These are phyloP conservation scores for Mytilinidion resinicola DNA, from an alignment of 495 filamentous ascomycete species.

Conservation along the genomic window DNA sequence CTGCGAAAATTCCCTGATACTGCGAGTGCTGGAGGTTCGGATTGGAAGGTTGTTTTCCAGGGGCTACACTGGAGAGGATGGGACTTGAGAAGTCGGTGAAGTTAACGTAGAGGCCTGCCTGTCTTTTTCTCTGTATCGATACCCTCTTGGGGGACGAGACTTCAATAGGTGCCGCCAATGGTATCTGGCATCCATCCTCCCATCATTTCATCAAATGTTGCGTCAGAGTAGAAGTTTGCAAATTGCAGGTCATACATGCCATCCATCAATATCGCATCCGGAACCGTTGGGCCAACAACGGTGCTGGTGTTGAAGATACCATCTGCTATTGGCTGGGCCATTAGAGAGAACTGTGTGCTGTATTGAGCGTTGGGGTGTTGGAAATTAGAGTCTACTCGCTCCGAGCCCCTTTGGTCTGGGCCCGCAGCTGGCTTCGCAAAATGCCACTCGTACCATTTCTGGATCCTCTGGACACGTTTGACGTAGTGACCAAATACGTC, in stretches of 20 bases:
- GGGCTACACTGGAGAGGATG: too few species aligned
- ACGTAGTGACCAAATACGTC: conserved; percentile 22
- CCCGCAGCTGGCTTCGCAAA: too few species aligned
- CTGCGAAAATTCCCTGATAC: too few species aligned
- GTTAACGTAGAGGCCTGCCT: too few species aligned
- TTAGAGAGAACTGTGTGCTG: background rate
- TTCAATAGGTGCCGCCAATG: background rate
- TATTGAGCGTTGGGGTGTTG: background rate
- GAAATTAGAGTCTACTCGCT: too few species aligned
- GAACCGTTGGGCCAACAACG: background rate
- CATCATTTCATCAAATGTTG: background rate
- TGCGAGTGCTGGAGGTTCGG: too few species aligned
- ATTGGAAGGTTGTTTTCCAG: too few species aligned
- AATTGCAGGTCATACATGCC: background rate
- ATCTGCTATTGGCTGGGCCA: background rate
- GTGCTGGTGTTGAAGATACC: background rate
- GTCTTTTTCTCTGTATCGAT: too few species aligned
- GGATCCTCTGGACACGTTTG: conserved; percentile 15
- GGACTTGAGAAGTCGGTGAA: too few species aligned
- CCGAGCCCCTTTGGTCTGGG: too few species aligned
- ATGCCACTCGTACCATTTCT: conserved; percentile 17
- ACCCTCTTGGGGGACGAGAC: too few species aligned
- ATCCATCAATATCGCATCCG: background rate
- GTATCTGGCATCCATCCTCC: background rate
- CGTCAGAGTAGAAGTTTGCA: background rate